Conservation (phyloP, 164 flowering plant genomes). For the Houttuynia cordata region DNA sequence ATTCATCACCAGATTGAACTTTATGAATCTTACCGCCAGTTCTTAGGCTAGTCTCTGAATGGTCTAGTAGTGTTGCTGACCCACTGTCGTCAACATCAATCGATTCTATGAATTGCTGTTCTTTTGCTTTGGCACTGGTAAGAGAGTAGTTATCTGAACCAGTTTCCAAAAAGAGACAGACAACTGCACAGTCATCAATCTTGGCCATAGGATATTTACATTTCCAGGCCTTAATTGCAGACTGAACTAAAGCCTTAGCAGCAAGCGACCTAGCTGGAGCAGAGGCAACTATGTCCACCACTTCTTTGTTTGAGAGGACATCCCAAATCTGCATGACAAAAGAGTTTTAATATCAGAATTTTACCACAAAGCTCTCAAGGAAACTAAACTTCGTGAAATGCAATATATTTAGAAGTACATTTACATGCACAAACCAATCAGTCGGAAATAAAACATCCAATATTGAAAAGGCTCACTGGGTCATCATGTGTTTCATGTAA, state of each 20-base stretch:
- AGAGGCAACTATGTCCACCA: conserved; percentile 69
- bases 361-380: not conserved
- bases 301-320: conserved; percentile 86
- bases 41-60: conserved; percentile 54
- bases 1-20: conserved; percentile 6
- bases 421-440: too few relatives aligned
- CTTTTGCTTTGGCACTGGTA: conserved; percentile 40
- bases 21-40: conserved; percentile 7
- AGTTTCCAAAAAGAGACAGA: conserved; percentile 59
- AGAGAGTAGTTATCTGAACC: conserved; percentile 75
- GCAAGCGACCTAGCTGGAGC: conserved; percentile 61
- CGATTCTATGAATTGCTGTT: conserved; percentile 46
- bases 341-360: not conserved
- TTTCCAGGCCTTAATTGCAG: conserved; percentile 88
- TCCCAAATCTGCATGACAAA: conserved; percentile 70
- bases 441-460: too few relatives aligned
- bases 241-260: conserved; percentile 65
- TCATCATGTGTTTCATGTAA: too few relatives aligned
- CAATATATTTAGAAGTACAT: too few relatives aligned
- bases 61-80: conserved; percentile 45
- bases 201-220: conserved; percentile 81
- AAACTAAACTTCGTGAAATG: not conserved
- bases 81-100: conserved; percentile 52
- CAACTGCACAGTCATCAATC: conserved; percentile 95
- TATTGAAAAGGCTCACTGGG: too few relatives aligned